Conservation (phyloP, 768 basidiomycete species). For the Obba rivulosa region DNA sequence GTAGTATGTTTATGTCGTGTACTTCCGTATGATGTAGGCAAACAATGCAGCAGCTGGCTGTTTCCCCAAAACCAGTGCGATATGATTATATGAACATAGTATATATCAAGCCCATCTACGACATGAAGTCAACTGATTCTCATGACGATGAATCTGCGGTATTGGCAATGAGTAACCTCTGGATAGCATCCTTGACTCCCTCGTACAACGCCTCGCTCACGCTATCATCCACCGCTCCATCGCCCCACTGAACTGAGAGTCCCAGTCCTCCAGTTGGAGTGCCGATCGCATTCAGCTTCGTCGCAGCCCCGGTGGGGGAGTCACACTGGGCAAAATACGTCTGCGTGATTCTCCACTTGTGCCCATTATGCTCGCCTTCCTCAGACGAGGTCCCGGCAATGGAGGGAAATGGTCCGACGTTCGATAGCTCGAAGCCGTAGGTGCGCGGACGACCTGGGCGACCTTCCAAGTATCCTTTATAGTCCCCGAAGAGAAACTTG, state of each 20-base stretch:
- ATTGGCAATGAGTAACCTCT: too few species aligned
- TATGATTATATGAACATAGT: too few species aligned
- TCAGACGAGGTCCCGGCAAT: background rate
- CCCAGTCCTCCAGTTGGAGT: conserved; percentile 13
- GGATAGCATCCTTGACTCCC: conserved; percentile 2
- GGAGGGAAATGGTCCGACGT: conserved; percentile 28
- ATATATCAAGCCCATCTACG: too few species aligned
- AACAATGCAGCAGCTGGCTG: background rate
- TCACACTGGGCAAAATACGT: conserved; percentile 5
- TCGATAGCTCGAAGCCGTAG: conserved; percentile 32
- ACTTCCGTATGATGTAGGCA: conserved; percentile 11
- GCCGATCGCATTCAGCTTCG: conserved; percentile 19
- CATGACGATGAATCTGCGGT: too few species aligned
- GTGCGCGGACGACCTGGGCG: conserved; percentile 29
- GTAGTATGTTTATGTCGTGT: conserved; percentile 10
- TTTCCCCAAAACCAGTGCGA: too few species aligned
- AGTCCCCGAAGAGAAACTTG: conserved; percentile 28
- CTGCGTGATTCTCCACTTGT: conserved; percentile 17
- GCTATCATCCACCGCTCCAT: conserved; percentile 13
- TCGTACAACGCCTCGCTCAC: conserved; percentile 14
- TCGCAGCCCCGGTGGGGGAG: conserved; percentile 5
- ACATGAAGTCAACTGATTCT: too few species aligned
- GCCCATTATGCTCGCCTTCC: background rate
- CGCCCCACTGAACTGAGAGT: conserved; percentile 14
- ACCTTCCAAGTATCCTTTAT: conserved; percentile 22